phyloP scores from a whole-genome alignment of 352 stramenopile species.

The Pythium dissotocum region DNA sequence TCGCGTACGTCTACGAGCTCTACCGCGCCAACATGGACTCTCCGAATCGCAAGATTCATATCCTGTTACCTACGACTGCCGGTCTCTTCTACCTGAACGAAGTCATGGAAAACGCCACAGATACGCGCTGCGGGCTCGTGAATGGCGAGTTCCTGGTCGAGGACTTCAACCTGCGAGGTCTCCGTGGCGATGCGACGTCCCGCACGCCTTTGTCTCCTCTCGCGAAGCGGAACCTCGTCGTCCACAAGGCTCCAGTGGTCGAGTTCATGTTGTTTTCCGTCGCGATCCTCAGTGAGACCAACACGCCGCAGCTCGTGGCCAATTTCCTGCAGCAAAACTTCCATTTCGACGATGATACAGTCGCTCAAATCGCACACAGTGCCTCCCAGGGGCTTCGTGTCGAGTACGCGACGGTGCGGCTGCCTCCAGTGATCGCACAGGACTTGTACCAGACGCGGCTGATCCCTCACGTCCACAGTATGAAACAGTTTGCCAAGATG shows the following conservation, averaged over 20 bases:
- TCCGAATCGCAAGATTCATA: slow-evolving; percentile 59
- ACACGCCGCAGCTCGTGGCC: slow-evolving; percentile 55
- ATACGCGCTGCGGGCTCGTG: slow-evolving; percentile 61
- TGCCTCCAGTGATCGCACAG: slow-evolving; percentile 45
- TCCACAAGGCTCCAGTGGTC: slow-evolving; percentile 2
- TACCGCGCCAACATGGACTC: slow-evolving; percentile 64
- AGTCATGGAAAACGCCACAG: slow-evolving; percentile 54
- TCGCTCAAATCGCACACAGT: background rate
- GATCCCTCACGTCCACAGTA: slow-evolving; percentile 49
- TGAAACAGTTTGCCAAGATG: slow-evolving; percentile 48
- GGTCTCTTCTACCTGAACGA: slow-evolving; percentile 78
- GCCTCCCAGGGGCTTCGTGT: slow-evolving; percentile 27
- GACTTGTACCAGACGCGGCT: slow-evolving; percentile 64
- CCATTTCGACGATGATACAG: slow-evolving; percentile 34
- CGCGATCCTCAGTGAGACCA: slow-evolving; percentile 54
- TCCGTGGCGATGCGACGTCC: slow-evolving; percentile 4
- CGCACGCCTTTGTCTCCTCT: slow-evolving; percentile 4
- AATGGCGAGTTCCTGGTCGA: slow-evolving; percentile 65
- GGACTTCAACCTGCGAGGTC: slow-evolving; percentile 60
- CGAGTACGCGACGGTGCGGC: slow-evolving; percentile 24
- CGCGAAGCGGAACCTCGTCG: slow-evolving; percentile 9
- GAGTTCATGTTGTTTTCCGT: slow-evolving; percentile 76
- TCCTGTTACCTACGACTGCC: slow-evolving; percentile 63
- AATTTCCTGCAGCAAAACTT: slow-evolving; percentile 83
- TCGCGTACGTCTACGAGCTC: slow-evolving; percentile 77